Evolutionary conservation across 208 protist species (phyloP), one percentile per base, ranked within the genome.

Genomic region (Trypanosoma melophagium): DNA sequence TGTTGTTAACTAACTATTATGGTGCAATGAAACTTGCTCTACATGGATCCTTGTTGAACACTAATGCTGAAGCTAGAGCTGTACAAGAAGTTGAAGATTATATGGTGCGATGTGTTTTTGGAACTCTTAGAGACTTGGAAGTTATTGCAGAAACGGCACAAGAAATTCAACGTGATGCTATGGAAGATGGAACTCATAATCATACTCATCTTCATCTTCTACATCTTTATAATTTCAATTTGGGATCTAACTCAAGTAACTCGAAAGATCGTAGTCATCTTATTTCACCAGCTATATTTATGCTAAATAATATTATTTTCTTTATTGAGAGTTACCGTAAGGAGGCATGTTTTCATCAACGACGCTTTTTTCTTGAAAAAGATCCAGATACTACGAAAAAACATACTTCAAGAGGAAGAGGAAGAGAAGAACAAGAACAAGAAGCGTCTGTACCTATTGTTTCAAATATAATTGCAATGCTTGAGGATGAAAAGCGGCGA

Each of bases 251-350:
- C 0, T 25, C 10, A 3, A 1, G 56, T 24, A 16, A 9, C 25
- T 44, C 55, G 3, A 38, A 13, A 40, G 22, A 54, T 60, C 31
- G 57, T 16, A 61, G 25, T 40, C 57, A 67, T 62, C 13, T 47
- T 60, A 49, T 62, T 76, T 90, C 77, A 0, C 44, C 69, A 5
- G 71, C 87, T 24, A 79, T 93, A 22, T 95, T 95, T 64, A 69
- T 95, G 71, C 60, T 93, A 47, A 95, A 93, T 71, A 95, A 90
- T 70, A 58, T 91, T 5, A 51, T 77, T 31, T 90, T 95, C 47
- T 63, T 95, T 35, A 63, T 76, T 24, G 83, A 92, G 24, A 89
- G 78, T 63, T 95, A 93, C 71, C 60, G 66, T 3, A 81, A 85
- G 12, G 90, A 92, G 58, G 14, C 63, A 21, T 91, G 84, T 64